Evolutionary conservation across 1,139 yeast species (phyloP).

Genomic region (Pichia sp.): DNA sequence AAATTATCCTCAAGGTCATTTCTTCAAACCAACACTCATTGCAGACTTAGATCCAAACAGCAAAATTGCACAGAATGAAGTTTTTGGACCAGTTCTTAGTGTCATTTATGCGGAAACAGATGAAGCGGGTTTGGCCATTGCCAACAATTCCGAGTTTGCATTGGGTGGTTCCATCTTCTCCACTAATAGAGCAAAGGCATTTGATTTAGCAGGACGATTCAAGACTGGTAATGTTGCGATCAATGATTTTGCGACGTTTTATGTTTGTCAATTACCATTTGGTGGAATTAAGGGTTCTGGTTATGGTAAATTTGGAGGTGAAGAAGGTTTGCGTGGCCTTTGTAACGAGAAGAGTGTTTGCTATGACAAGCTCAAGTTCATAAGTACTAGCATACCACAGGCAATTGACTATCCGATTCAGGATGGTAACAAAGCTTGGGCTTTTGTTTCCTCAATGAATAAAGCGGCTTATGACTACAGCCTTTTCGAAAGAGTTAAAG

Average conservation of each 20-base stretch:
- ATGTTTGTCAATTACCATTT: conserved; percentile 92
- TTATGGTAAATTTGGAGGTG: conserved; percentile 95
- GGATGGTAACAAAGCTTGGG: conserved; percentile 80
- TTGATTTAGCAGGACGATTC: conserved; percentile 54
- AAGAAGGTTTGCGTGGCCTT: conserved; percentile 86
- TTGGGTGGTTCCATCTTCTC: conserved; percentile 83
- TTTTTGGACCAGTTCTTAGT: conserved; percentile 85
- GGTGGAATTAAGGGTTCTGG: conserved; percentile 94
- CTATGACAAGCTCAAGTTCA: conserved; percentile 69
- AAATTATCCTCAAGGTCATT: conserved; percentile 91
- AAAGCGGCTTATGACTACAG: conserved; percentile 81
- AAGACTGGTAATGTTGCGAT: conserved; percentile 90
- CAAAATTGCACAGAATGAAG: conserved; percentile 82
- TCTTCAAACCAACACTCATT: conserved; percentile 80
- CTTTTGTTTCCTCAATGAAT: conserved; percentile 72
- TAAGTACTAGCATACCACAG: conserved; percentile 77
- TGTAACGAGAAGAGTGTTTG: conserved; percentile 84
- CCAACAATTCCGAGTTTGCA: conserved; percentile 86
- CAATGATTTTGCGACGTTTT: conserved; percentile 94
- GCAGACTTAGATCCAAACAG: conserved; percentile 72
- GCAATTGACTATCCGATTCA: conserved; percentile 88
- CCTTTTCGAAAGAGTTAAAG: conserved; percentile 57
- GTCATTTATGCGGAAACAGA: conserved; percentile 62
- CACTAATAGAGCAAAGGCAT: conserved; percentile 43
- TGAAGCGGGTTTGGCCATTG: conserved; percentile 64